Evolutionary conservation across 345 rosid species (phyloP).

Genomic region (Abelmoschus esculentus): DNA sequence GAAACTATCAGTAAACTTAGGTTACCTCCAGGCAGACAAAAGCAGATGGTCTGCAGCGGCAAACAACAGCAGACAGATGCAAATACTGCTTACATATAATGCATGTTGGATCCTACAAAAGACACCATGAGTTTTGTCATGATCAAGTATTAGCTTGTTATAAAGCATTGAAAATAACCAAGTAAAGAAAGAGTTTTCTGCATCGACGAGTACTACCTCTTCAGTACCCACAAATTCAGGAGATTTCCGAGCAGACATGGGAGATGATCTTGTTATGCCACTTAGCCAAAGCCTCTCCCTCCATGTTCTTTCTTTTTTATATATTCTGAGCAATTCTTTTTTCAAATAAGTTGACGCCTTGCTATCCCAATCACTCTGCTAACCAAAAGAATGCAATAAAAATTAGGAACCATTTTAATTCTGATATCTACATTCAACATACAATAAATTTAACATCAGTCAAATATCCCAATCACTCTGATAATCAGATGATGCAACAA

Average conservation of each 20-base stretch:
- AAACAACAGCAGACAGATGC: constrained; percentile 74
- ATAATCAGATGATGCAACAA: constrained; percentile 14
- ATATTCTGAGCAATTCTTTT: constrained; percentile 67
- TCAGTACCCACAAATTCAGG: constrained; percentile 82
- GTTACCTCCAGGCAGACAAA: constrained; percentile 88
- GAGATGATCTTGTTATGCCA: constrained; percentile 73
- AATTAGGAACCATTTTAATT: background rate
- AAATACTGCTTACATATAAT: constrained; percentile 85
- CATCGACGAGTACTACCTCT: constrained; percentile 47
- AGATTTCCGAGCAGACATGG: constrained; percentile 52
- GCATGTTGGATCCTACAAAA: constrained; percentile 78
- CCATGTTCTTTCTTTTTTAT: constrained; percentile 58
- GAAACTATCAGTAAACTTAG: background rate
- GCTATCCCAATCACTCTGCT: constrained; percentile 41
- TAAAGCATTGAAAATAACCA: background rate
- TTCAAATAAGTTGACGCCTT: constrained; percentile 55
- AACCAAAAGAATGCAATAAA: constrained; percentile 11
- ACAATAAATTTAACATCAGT: background rate
- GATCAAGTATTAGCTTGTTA: background rate
- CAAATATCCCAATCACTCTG: constrained; percentile 36
- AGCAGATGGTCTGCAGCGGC: constrained; percentile 74
- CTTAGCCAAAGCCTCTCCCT: constrained; percentile 81
- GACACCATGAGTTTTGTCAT: constrained; percentile 16
- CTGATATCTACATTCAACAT: background rate
- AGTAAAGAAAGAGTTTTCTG: background rate